Conservation (phyloP, 306 rosid genomes). For the Quercus rubra region DNA sequence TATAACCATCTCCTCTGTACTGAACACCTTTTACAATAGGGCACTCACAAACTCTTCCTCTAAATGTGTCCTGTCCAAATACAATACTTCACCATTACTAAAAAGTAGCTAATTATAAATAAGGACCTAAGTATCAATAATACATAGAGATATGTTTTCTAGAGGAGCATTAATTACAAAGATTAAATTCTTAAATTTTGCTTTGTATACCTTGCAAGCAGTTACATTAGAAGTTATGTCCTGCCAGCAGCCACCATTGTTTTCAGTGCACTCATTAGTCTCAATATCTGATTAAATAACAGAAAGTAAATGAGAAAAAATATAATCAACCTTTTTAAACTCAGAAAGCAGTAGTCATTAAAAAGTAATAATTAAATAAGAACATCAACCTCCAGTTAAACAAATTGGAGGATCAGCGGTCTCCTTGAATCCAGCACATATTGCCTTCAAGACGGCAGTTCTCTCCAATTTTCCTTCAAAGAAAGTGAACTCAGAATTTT, state of each 20-base stretch:
- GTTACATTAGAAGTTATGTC: slow-evolving; percentile 48
- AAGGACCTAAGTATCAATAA: neutral
- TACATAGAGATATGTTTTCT: neutral
- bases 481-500: slow-evolving; percentile 21
- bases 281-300: slow-evolving; percentile 54
- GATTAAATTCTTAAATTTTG: neutral
- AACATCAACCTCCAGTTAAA: slow-evolving; percentile 65
- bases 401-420: slow-evolving; percentile 71
- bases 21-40: slow-evolving; percentile 78
- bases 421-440: slow-evolving; percentile 92
- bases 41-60: slow-evolving; percentile 97
- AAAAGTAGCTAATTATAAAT: slow-evolving; percentile 1
- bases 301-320: slow-evolving; percentile 1
- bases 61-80: slow-evolving; percentile 77
- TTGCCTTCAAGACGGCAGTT: slow-evolving; percentile 67
- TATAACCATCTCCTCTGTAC: slow-evolving; percentile 85
- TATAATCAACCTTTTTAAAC: neutral
- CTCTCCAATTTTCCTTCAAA: slow-evolving; percentile 85
- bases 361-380: slow-evolving; percentile 6
- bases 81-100: neutral
- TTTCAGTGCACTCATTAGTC: slow-evolving; percentile 73
- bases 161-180: neutral
- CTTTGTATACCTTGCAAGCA: slow-evolving; percentile 79
- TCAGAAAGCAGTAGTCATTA: neutral
- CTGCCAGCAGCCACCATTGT: slow-evolving; percentile 94